Base-by-base conservation (phyloP, 768 basidiomycete genomes). In the Dendrothele bispora region DNA sequence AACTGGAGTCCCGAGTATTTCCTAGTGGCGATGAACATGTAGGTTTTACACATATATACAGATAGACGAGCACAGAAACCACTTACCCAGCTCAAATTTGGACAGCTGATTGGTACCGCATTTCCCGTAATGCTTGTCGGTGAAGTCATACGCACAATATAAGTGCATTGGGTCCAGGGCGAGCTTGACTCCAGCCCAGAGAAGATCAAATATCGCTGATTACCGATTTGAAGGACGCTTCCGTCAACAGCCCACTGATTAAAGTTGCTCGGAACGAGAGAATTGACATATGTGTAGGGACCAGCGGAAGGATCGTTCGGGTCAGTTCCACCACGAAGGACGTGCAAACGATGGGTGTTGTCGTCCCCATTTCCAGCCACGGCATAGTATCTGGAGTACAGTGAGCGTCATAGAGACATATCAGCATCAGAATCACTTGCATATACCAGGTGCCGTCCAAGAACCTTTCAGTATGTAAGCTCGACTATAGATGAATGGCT, bases 91-190 rank as follows among this genome's bases (percentile, higher is more conserved):
- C 30, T 34, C 12, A 52, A 38, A 7, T 46, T 52, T 15, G 54
- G 54, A 30, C 54, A 55, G 40, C 54, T 55, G 22, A 55, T 52
- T 43, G 52, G 47, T 44, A 49, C 42, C 20, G 54, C 54, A 22
- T 39, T 34, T 34, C 54, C 54, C 37, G 47, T 52, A 28, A 55
- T 24, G 15, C 51, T 39, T 40, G 54, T 55, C 10, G 54, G 54
- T 15, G 41, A 39, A 34, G 42, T 52, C 55, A 56, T 53, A 7
- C 30, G 34, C 15, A 45, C 55, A 35, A 56, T 56, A 32, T 50
- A 56, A 11, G 55, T 56, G 34, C 55, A 56, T 38, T 56, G 55
- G 10, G 52, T 56, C 55, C 55, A 56, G 21, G 43, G 36, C 20
- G 44, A 32, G n/a, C 25, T 37, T 12, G 43, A 50, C 18, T 48